Base-by-base conservation (phyloP, 768 basidiomycete genomes). In the Amanita pallidorosea region DNA sequence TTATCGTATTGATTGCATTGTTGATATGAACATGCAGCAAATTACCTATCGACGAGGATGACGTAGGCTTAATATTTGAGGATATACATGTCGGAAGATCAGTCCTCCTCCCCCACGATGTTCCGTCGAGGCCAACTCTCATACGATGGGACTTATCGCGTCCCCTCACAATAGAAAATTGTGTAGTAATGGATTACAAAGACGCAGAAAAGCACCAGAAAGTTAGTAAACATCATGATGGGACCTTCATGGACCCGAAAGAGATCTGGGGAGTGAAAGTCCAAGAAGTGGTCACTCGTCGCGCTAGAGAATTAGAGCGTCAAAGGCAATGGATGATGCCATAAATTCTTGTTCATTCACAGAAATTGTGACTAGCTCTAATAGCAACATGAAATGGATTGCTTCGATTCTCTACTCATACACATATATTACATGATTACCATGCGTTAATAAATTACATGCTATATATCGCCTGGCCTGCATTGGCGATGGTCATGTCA, bases 1-100 rank as follows among this genome's bases (percentile, higher is more conserved):
- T 18, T 40, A 12, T 7, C 37, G 35, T 41, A 4, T 25, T 37
- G 18, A 45, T 29, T 35, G 11, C 44, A 52, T 46, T 33, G 48
- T 44, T 40, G 34, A 45, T 33, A 18, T 2, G 17, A 8, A 4
- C 12, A 5, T 41, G 25, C 47, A 92, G 89, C 59, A 80, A 77
- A 61, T 69, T 93, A 23, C 79, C 88, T 0, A 77, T 96, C 49
- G 81, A 83, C 56, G 86, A 88, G 59, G 84, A 88, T 47, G 95
- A 97, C 55, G 77, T 89, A 27, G 79, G 77, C 0, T 72, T 92
- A 35, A 65, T 98, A 48, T 91, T 90, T 58, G 95, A 97, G 57
- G 95, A 97, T 58, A 63, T 97, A 23, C 71, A 87, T 61, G 79
- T 87, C 15, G 85, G 85, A 4, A 80, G 91, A 25, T 85, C 86